Conservation (phyloP, 257 asterid species). For the Primulina tabacum region DNA sequence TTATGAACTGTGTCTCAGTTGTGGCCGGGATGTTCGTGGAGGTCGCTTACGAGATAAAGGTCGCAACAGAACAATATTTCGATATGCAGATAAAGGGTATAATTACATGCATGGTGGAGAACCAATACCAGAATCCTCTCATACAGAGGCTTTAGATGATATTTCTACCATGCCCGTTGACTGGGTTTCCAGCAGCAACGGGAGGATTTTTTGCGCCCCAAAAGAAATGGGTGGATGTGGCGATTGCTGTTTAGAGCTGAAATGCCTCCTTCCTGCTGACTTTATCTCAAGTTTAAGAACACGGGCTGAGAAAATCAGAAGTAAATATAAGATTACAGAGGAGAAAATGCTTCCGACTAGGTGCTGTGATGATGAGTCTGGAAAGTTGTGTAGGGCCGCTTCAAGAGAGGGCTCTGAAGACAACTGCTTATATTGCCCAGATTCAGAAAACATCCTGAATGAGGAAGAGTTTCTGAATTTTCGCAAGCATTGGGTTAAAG, state of each 20-base stretch:
- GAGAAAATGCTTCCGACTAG: constrained; percentile 27
- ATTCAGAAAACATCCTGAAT: constrained; percentile 41
- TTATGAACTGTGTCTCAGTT: constrained; percentile 77
- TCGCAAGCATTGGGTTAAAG: constrained; percentile 79
- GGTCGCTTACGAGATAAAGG: constrained; percentile 41
- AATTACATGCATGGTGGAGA: constrained; percentile 91
- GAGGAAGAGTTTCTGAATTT: constrained; percentile 56
- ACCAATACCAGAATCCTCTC: constrained; percentile 37
- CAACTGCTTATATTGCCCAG: constrained; percentile 61
- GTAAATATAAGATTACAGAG: constrained; percentile 17
- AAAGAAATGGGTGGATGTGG: constrained; percentile 83
- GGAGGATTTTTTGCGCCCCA: constrained; percentile 60
- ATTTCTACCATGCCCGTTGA: constrained; percentile 30
- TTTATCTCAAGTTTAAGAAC: constrained; percentile 59
- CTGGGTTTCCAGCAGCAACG: constrained; percentile 41
- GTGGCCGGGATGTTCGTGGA: constrained; percentile 63
- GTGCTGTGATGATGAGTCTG: constrained; percentile 25
- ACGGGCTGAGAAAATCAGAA: constrained; percentile 41
- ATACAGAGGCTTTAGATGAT: constrained; percentile 23
- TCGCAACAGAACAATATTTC: constrained; percentile 24
- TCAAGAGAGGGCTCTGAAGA: constrained; percentile 45
- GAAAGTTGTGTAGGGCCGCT: constrained; percentile 39
- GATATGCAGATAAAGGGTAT: constrained; percentile 45
- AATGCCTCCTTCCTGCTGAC: constrained; percentile 61
- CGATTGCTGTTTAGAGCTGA: constrained; percentile 60